Base-by-base conservation (phyloP, 257 asterid species). In the Ophiorrhiza pumila region DNA sequence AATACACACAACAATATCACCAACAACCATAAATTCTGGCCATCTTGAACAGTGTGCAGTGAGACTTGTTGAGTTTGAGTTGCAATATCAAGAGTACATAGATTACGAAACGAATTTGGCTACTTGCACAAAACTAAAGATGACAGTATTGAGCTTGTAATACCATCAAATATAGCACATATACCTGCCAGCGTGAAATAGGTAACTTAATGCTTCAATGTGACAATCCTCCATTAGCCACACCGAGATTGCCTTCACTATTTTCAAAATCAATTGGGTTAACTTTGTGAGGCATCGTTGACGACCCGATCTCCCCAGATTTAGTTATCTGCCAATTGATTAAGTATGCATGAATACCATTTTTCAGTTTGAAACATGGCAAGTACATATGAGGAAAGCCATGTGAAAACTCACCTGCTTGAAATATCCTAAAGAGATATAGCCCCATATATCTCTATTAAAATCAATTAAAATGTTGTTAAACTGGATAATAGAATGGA, bases 261-360 rank as follows among this genome's bases (percentile, higher is more conserved):
- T 91, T 90, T 76, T 91, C 97, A 71, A 91, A 91, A 82, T 91
- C 96, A 29, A 88, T 91, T 27, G 97, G 96, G 80, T 91, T 91
- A 39, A 91, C 96, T 81, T 91, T 88, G 85, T 91, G 96, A 46
- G 96, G 97, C 97, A 91, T 91, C 17, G 97, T 91, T 1, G 96
- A 91, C 57, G 96, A 89, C 56, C 96, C 97, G 63, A 89, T 82
- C 65, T 68, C 97, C 53, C 96, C 97, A 70, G 91, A 93, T 85
- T 87, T 92, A 49, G 96, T 92, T 79, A 71, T 89, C 98, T 92
- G 91, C 61, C 61, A 59, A 82, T 62, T 27, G 18, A 57, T 22
- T 49, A 23, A 65, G n/a, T 20, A 68, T 37, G 63, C 43, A 68
- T 52, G 37, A 37, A 56, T 20, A 50, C 39, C 35, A n/a, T 15